phyloP scores from a whole-genome alignment of 208 protist species.

The Trypanosoma scelopori region DNA sequence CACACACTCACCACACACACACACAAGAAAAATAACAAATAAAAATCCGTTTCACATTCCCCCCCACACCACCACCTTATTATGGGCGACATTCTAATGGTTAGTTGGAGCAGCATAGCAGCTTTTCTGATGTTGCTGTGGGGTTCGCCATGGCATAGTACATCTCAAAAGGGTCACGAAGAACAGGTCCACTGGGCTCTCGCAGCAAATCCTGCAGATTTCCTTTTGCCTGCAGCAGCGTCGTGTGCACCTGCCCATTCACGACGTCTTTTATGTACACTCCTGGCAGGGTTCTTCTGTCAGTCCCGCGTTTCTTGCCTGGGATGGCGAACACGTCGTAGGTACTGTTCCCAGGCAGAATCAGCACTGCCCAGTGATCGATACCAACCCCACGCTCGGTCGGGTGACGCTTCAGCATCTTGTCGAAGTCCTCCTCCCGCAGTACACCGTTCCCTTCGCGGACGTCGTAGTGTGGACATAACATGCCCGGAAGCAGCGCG shows the following conservation, averaged over 20 bases:
- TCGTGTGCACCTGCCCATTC: conserved; percentile 31
- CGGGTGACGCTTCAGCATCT: conserved; percentile 88
- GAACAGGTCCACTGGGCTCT: conserved; percentile 49
- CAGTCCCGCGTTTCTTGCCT: conserved; percentile 42
- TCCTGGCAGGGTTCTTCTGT: conserved; percentile 26
- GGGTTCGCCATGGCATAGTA: conserved; percentile 86
- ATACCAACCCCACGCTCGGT: conserved; percentile 84
- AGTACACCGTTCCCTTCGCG: conserved; percentile 71
- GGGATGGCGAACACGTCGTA: conserved; percentile 68
- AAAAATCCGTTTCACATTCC: too few species aligned
- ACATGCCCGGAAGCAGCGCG: conserved; percentile 70
- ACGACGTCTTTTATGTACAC: conserved; percentile 78
- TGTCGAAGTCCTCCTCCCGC: conserved; percentile 73
- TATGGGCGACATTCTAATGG: background rate
- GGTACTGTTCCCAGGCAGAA: conserved; percentile 62
- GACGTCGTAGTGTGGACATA: conserved; percentile 87
- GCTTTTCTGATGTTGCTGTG: conserved; percentile 54
- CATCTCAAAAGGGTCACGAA: conserved; percentile 79
- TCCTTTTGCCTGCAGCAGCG: conserved; percentile 31
- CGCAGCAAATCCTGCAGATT: conserved; percentile 53
- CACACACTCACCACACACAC: too few species aligned
- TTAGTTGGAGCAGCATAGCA: conserved; percentile 29
- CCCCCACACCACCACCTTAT: background rate
- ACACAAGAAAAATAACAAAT: too few species aligned
- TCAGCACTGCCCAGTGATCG: conserved; percentile 84